Percentiles rank a stretch among this genome's conserved stretches.
Conservation (phyloP, 441 rosid species). For the Populus hybrid region DNA sequence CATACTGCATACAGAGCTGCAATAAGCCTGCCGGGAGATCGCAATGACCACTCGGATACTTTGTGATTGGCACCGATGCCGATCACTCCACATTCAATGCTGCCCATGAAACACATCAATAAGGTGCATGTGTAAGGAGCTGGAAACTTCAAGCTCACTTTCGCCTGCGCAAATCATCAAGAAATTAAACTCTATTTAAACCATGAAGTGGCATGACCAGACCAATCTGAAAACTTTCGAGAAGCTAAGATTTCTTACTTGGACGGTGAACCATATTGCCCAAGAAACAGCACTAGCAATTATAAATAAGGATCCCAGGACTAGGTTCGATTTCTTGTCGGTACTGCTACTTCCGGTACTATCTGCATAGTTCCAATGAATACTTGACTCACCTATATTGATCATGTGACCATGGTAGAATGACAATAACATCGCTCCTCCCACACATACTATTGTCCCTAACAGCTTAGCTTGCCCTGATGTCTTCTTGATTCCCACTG, state of each 20-base stretch:
- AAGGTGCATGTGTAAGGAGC: slow-evolving; percentile 86
- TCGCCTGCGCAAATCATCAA: slow-evolving; percentile 44
- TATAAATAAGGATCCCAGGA: slow-evolving; percentile 64
- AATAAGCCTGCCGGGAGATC: slow-evolving; percentile 45
- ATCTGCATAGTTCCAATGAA: slow-evolving; percentile 68
- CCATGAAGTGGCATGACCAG: not conserved
- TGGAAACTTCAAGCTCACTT: slow-evolving; percentile 55
- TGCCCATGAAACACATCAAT: slow-evolving; percentile 75
- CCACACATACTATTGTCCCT: slow-evolving; percentile 73
- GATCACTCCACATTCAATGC: slow-evolving; percentile 52
- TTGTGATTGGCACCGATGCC: slow-evolving; percentile 40
- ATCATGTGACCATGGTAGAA: slow-evolving; percentile 76
- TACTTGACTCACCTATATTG: slow-evolving; percentile 55
- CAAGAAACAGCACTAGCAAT: slow-evolving; percentile 56
- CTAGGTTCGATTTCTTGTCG: slow-evolving; percentile 31
- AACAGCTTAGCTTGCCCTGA: slow-evolving; percentile 81
- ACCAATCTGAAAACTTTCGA: not conserved
- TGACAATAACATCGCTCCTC: slow-evolving; percentile 88
- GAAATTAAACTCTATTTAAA: not conserved
- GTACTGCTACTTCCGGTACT: slow-evolving; percentile 19
- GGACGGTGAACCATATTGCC: slow-evolving; percentile 79
- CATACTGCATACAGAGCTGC: slow-evolving; percentile 71
- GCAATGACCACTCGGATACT: slow-evolving; percentile 60
- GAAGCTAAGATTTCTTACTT: slow-evolving; percentile 36
- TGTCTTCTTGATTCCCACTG: slow-evolving; percentile 45